These are phyloP conservation scores for Nyssa sinensis DNA, from an alignment of 148 eudicot genomes.

Conservation along the genomic window DNA sequence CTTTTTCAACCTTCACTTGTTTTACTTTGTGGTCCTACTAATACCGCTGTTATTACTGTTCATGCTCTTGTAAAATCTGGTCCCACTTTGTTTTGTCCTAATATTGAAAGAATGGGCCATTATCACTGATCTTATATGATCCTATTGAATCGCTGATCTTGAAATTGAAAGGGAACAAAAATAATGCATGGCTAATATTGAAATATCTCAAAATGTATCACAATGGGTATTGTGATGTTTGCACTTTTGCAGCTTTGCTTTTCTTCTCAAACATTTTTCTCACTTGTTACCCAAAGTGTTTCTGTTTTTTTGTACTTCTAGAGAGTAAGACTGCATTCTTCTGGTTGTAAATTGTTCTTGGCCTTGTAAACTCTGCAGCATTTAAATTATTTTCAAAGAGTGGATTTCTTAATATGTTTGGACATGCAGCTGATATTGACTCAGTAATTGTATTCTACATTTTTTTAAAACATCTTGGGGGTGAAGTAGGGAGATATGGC, in stretches of 20 bases:
- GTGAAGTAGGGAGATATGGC: neutral
- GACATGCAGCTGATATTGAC: neutral
- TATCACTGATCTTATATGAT: too few species aligned
- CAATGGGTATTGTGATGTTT: neutral
- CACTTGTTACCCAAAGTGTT: neutral
- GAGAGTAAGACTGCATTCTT: neutral
- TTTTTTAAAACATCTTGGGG: too few species aligned
- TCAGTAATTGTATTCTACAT: neutral
- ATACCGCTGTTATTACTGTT: neutral
- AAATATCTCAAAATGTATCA: neutral
- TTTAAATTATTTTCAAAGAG: neutral
- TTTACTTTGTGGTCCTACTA: neutral
- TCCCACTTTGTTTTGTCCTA: neutral
- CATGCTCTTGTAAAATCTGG: neutral
- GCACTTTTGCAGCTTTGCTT: neutral
- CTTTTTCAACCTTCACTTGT: neutral
- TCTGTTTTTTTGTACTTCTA: too few species aligned
- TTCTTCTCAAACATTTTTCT: too few species aligned
- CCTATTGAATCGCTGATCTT: neutral
- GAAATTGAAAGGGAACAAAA: neutral
- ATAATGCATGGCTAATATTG: neutral
- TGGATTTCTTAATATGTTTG: neutral
- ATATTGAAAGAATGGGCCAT: neutral
- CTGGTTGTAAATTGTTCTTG: neutral
- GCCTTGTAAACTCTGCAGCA: neutral